Conservation (phyloP, 257 asterid species). For the Primulina tabacum region DNA sequence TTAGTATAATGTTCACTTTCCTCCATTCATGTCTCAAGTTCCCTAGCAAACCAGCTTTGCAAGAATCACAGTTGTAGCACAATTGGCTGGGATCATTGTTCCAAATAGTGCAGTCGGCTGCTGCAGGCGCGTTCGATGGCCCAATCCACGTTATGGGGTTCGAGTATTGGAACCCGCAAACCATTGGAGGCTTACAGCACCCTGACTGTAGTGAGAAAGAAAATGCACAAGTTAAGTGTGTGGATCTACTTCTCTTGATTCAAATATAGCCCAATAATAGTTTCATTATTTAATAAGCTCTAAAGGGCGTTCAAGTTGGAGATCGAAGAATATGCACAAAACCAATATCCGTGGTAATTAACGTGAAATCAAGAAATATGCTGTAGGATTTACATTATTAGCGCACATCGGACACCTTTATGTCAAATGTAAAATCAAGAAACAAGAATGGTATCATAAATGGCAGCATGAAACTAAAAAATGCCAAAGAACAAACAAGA, state of each 20-base stretch:
- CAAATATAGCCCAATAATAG: too few species aligned
- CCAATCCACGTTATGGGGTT: conserved; percentile 65
- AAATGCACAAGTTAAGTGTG: background rate
- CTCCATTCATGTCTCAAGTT: conserved; percentile 80
- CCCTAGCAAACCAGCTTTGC: conserved; percentile 84
- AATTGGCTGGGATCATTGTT: conserved; percentile 65
- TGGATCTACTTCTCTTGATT: background rate
- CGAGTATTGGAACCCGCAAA: conserved; percentile 65
- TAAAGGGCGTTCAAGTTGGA: too few species aligned
- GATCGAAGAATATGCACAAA: too few species aligned
- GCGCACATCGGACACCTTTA: background rate
- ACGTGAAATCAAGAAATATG: background rate
- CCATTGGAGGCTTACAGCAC: conserved; percentile 82
- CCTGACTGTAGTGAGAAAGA: conserved; percentile 53
- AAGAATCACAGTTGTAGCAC: conserved; percentile 75
- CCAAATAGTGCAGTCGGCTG: conserved; percentile 66
- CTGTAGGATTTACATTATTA: background rate
- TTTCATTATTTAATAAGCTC: too few species aligned
- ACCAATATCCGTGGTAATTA: background rate
- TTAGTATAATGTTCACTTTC: conserved; percentile 63
- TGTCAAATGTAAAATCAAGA: background rate
- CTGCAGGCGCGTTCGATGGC: conserved; percentile 47
- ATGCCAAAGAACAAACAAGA: conserved; percentile 19
- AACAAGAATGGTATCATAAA: conserved; percentile 10
- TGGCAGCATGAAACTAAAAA: conserved; percentile 1